Percentiles rank a stretch among this genome's conserved stretches.
phyloP scores from a whole-genome alignment of 768 basidiomycete genomes.

The Calocera cornea region DNA sequence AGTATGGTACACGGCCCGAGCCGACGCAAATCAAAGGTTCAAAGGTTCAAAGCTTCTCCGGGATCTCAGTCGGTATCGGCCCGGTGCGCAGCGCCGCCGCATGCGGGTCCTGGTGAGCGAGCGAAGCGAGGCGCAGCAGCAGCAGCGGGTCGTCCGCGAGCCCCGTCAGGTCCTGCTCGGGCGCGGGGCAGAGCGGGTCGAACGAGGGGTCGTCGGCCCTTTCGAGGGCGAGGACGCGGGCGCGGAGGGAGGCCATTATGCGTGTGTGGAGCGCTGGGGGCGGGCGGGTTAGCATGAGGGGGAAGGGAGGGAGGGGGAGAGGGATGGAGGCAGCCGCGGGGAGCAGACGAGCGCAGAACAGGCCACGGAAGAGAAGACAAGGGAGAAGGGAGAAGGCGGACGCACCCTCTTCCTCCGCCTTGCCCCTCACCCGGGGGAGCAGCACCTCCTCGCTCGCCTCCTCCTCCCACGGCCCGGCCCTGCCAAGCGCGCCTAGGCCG shows the following conservation, averaged over 20 bases:
- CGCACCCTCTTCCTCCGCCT: not conserved
- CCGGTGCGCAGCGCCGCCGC: too few species aligned
- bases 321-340: too few species aligned
- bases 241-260: not conserved
- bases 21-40: not conserved
- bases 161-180: not conserved
- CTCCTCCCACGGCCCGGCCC: not conserved
- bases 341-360: too few species aligned
- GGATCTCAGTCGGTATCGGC: not conserved
- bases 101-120: too few species aligned
- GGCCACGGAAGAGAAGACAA: not conserved
- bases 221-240: not conserved
- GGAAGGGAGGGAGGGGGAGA: too few species aligned
- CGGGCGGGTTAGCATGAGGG: not conserved
- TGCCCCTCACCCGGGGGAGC: not conserved
- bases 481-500: not conserved
- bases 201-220: not conserved
- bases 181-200: not conserved
- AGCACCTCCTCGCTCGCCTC: not conserved
- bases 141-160: not conserved
- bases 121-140: not conserved
- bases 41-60: not conserved
- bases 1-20: too few species aligned
- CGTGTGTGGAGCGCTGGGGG: not conserved
- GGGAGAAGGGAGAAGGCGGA: not conserved